Evolutionary conservation across 1,284 basidiomycete genomes (phyloP).

Genomic region (Cryptococcus maquisensis): DNA sequence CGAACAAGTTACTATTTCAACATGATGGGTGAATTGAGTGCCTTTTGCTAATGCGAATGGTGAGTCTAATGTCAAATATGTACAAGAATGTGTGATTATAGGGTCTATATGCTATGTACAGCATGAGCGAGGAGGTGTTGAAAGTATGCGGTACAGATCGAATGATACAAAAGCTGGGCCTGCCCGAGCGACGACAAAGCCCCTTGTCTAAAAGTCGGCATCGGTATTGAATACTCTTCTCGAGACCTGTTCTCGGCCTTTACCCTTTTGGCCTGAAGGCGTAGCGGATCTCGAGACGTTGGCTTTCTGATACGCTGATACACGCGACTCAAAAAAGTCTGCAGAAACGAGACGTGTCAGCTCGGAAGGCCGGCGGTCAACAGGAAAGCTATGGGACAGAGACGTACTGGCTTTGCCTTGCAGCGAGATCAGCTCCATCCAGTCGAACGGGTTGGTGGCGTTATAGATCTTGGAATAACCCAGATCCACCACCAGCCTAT

Average conservation of each 20-base stretch:
- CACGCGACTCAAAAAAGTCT: slow-evolving; percentile 48
- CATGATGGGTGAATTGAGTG: neutral
- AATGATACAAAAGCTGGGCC: neutral
- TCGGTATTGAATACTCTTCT: slow-evolving; percentile 23
- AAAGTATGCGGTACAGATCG: too few relatives aligned
- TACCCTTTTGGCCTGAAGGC: slow-evolving; percentile 11
- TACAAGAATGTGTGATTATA: neutral
- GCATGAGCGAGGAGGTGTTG: neutral
- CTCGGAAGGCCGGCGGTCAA: neutral
- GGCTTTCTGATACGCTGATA: slow-evolving; percentile 43
- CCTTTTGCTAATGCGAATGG: neutral
- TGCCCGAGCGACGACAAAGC: neutral
- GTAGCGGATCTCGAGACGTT: slow-evolving; percentile 38
- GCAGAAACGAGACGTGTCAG: slow-evolving; percentile 2
- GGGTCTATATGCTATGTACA: neutral
- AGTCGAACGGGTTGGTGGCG: slow-evolving; percentile 65
- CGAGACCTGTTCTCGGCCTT: slow-evolving; percentile 3
- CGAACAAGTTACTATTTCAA: too few relatives aligned
- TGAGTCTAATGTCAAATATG: neutral
- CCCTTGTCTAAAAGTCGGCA: slow-evolving; percentile 18
- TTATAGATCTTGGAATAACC: slow-evolving; percentile 72
- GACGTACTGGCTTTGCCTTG: slow-evolving; percentile 54
- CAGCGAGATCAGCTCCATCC: slow-evolving; percentile 89
- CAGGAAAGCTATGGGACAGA: neutral
- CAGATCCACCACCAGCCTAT: slow-evolving; percentile 74